These are phyloP conservation scores for Termitomyces sp. DNA, from an alignment of 768 basidiomycete species.

Conservation along the genomic window DNA sequence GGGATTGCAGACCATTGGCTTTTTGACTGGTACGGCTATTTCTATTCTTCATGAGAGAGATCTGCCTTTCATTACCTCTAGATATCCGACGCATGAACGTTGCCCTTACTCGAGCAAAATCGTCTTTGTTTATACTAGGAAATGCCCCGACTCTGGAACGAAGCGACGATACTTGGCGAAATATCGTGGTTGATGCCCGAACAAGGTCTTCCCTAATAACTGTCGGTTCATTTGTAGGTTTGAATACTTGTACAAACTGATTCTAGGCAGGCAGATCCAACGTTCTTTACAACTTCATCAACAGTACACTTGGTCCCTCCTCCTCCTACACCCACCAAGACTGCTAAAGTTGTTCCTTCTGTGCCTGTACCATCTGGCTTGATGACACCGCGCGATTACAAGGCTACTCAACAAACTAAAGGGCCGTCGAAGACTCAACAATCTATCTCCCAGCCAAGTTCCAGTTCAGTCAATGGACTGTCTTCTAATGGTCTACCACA, in stretches of 20 bases:
- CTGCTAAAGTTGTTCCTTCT: conserved; percentile 2
- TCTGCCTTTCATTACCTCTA: conserved; percentile 13
- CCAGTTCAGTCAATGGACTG: neutral
- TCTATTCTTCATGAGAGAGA: neutral
- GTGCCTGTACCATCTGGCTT: conserved; percentile 14
- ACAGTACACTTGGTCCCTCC: neutral
- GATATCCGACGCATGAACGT: conserved; percentile 95
- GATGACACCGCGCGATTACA: conserved; percentile 15
- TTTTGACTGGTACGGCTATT: conserved; percentile 61
- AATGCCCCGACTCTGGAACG: conserved; percentile 86
- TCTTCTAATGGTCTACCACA: neutral
- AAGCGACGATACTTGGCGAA: conserved; percentile 74
- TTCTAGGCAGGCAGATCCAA: conserved; percentile 16
- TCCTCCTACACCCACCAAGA: conserved; percentile 18
- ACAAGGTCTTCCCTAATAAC: conserved; percentile 56
- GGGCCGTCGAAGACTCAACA: conserved; percentile 2
- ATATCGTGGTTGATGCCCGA: conserved; percentile 73
- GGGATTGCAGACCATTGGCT: conserved; percentile 77
- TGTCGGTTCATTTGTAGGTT: conserved; percentile 29
- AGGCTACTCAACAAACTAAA: conserved; percentile 1
- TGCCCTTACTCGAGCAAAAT: conserved; percentile 94
- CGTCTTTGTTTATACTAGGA: conserved; percentile 91
- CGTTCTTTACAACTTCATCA: conserved; percentile 20
- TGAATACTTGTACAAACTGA: neutral
- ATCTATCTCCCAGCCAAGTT: neutral